phyloP scores from a whole-genome alignment of 257 asterid genomes.

The Solanum sitiens region DNA sequence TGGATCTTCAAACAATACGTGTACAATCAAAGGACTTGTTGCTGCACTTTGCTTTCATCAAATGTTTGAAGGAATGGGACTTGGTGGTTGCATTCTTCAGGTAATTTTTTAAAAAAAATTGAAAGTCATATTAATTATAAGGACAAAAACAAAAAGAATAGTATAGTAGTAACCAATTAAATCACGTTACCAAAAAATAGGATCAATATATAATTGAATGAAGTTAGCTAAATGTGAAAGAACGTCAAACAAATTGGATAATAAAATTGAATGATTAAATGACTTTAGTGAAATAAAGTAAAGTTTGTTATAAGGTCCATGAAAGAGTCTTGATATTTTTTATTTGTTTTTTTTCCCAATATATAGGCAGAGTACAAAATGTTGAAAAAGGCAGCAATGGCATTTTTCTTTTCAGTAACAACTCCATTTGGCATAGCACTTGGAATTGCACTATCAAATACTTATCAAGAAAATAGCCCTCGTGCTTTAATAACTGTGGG shows the following conservation, averaged over 20 bases:
- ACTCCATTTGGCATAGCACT: slow-evolving; percentile 38
- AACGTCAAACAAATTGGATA: background rate
- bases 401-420: slow-evolving; percentile 29
- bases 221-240: background rate
- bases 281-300: background rate
- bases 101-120: background rate
- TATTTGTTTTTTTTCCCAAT: too few species aligned
- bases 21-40: slow-evolving; percentile 29
- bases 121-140: background rate
- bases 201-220: background rate
- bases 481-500: slow-evolving; percentile 22
- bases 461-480: slow-evolving; percentile 26
- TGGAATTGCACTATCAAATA: slow-evolving; percentile 20
- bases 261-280: background rate
- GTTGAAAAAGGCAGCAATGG: slow-evolving; percentile 18
- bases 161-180: background rate
- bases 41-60: slow-evolving; percentile 42
- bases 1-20: slow-evolving; percentile 29
- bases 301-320: background rate
- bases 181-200: background rate
- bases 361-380: slow-evolving; percentile 21
- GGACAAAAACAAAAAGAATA: background rate
- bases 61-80: slow-evolving; percentile 44
- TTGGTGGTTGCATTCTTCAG: slow-evolving; percentile 47
- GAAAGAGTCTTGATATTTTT: background rate